phyloP scores from a whole-genome alignment of 208 protist genomes.

The Histomonas meleagridis region DNA sequence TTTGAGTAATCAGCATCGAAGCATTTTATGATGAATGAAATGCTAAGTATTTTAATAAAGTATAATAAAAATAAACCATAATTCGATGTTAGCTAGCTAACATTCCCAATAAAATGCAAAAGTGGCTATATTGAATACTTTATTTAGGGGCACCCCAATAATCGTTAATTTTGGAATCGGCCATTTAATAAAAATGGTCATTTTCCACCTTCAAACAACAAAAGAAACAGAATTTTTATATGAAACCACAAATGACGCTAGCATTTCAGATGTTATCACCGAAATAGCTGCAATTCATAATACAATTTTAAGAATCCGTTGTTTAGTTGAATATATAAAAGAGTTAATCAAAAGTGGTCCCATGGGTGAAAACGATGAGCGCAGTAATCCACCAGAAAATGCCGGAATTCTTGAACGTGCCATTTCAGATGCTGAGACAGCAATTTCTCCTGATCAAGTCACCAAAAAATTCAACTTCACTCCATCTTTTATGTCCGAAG shows the following conservation, averaged over 20 bases:
- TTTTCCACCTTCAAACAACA: not conserved
- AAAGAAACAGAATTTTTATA: slow-evolving; percentile 24
- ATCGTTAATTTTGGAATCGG: no score
- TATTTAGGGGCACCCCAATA: no score
- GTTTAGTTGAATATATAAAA: not conserved
- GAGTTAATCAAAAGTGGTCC: slow-evolving; percentile 8
- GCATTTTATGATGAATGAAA: no score
- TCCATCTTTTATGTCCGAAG: not conserved
- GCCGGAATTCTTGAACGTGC: not conserved
- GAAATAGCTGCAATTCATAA: not conserved
- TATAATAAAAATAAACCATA: no score
- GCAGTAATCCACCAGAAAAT: slow-evolving; percentile 22
- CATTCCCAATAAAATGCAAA: no score
- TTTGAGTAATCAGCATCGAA: no score
- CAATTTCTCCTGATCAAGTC: not conserved
- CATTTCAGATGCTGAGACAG: not conserved
- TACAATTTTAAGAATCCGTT: not conserved
- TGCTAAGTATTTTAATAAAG: no score
- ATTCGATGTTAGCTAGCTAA: no score
- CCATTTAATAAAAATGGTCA: slow-evolving; percentile 12
- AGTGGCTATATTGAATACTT: no score
- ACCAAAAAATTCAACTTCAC: not conserved
- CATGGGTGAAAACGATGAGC: not conserved
- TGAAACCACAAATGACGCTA: not conserved
- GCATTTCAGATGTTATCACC: not conserved